A percentile compares a stretch with the other conserved stretches of the same genome.
phyloP scores from a whole-genome alignment of 192 early-diverging fungal genomes.

The Gigaspora rosea region DNA sequence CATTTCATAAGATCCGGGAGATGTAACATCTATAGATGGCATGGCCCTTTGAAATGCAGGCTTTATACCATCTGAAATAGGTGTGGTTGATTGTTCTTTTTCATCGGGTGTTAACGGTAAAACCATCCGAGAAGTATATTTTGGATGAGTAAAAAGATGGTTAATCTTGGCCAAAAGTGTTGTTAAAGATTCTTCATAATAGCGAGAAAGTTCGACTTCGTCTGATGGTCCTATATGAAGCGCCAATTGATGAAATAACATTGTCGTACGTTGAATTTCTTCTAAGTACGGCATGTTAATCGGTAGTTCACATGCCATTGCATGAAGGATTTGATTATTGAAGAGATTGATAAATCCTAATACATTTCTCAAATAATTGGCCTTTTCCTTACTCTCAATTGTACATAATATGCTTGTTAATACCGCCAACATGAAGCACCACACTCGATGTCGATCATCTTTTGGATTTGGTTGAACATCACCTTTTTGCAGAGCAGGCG shows the following conservation, averaged over 20 bases:
- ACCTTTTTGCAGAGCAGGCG: constrained; percentile 2
- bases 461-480: background rate
- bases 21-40: background rate
- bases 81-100: constrained; percentile 13
- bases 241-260: constrained; percentile 53
- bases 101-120: constrained; percentile 8
- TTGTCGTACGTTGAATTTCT: constrained; percentile 55
- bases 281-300: constrained; percentile 46
- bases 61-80: constrained; percentile 9
- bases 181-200: constrained; percentile 39
- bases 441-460: constrained; percentile 47
- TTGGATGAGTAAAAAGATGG: constrained; percentile 44
- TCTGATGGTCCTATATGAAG: constrained; percentile 39
- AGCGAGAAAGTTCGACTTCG: constrained; percentile 29
- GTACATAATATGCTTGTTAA: constrained; percentile 47
- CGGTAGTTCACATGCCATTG: constrained; percentile 41
- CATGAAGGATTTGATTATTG: constrained; percentile 46
- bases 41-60: constrained; percentile 1
- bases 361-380: constrained; percentile 41
- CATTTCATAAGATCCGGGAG: constrained; percentile 3
- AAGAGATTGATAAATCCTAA: constrained; percentile 52
- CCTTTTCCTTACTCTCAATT: constrained; percentile 41
- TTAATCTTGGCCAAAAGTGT: constrained; percentile 42
- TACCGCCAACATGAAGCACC: constrained; percentile 54
- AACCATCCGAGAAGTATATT: constrained; percentile 17